Evolutionary conservation across 2,329 filamentous ascomycete genomes (phyloP).

Genomic region (Zymoseptoria brevis): DNA sequence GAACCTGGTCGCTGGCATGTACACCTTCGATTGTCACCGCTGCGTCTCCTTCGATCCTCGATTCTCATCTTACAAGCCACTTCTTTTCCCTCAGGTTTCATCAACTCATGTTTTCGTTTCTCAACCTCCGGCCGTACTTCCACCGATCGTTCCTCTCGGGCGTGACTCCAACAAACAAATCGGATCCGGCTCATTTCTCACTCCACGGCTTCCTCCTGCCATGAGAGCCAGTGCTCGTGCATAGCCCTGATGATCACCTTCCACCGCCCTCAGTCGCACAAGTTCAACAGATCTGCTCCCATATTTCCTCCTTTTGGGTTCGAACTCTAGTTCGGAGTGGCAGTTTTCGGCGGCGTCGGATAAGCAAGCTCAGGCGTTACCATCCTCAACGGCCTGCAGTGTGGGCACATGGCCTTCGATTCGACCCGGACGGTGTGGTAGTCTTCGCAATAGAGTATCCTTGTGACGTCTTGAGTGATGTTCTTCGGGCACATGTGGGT

Average conservation of each 20-base stretch:
- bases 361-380: slow-evolving; percentile 10
- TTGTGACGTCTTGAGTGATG: slow-evolving; percentile 19
- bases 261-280: background rate
- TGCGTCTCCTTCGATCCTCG: background rate
- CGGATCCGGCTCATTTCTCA: background rate
- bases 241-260: background rate
- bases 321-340: slow-evolving; percentile 11
- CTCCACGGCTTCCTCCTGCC: background rate
- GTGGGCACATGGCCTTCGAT: slow-evolving; percentile 13
- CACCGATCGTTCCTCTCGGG: background rate
- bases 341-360: slow-evolving; percentile 18
- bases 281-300: background rate
- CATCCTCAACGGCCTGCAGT: slow-evolving; percentile 11
- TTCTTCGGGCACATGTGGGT: slow-evolving; percentile 27
- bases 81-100: background rate
- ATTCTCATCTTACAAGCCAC: background rate
- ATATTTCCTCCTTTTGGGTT: background rate
- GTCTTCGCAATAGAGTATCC: slow-evolving; percentile 28
- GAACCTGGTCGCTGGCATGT: background rate
- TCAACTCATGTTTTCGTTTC: background rate
- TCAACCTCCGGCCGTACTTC: background rate
- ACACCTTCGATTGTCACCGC: background rate
- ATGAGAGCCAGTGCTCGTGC: background rate
- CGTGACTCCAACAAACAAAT: background rate
- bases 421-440: slow-evolving; percentile 19